These are phyloP conservation scores for Penicillium rolfsii DNA, from an alignment of 2,329 filamentous ascomycete genomes.

Conservation along the genomic window DNA sequence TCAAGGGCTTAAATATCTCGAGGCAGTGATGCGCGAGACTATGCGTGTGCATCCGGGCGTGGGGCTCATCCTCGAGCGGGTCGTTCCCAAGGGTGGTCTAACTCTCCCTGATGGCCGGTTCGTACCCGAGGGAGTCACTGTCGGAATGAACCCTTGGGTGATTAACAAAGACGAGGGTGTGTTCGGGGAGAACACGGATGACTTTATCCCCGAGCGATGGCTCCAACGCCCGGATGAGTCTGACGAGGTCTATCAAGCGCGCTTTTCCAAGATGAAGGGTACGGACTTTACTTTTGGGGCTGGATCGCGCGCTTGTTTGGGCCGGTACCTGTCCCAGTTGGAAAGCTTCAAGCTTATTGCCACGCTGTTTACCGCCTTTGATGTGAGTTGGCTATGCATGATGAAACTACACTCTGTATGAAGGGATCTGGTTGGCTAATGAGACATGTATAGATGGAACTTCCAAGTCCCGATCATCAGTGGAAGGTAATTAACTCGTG, in stretches of 20 bases:
- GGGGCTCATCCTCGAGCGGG: conserved; percentile 49
- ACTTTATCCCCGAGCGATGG: conserved; percentile 35
- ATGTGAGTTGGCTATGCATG: conserved; percentile 34
- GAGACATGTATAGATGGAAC: conserved; percentile 33
- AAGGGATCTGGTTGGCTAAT: neutral
- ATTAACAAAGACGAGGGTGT: conserved; percentile 69
- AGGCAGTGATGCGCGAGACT: conserved; percentile 57
- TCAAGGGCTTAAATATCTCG: conserved; percentile 47
- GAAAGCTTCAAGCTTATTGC: conserved; percentile 30
- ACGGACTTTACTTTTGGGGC: conserved; percentile 28
- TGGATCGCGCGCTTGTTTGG: conserved; percentile 25
- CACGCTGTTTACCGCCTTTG: conserved; percentile 47
- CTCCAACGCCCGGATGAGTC: conserved; percentile 21
- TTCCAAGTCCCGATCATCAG: conserved; percentile 41
- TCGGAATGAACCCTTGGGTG: conserved; percentile 72
- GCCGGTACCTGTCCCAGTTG: conserved; percentile 22
- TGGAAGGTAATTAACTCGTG: conserved; percentile 48
- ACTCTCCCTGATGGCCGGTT: conserved; percentile 27
- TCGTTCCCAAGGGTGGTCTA: conserved; percentile 12
- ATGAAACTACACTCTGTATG: neutral
- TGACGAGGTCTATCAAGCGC: conserved; percentile 14
- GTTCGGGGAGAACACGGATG: conserved; percentile 56
- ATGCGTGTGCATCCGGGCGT: conserved; percentile 54
- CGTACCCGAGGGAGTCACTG: conserved; percentile 31
- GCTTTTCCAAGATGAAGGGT: conserved; percentile 27